Percentiles rank a stretch among this genome's conserved stretches.
These are phyloP conservation scores for Oryza nivara DNA, from an alignment of 176 grass and related monocot genomes.

Conservation along the genomic window DNA sequence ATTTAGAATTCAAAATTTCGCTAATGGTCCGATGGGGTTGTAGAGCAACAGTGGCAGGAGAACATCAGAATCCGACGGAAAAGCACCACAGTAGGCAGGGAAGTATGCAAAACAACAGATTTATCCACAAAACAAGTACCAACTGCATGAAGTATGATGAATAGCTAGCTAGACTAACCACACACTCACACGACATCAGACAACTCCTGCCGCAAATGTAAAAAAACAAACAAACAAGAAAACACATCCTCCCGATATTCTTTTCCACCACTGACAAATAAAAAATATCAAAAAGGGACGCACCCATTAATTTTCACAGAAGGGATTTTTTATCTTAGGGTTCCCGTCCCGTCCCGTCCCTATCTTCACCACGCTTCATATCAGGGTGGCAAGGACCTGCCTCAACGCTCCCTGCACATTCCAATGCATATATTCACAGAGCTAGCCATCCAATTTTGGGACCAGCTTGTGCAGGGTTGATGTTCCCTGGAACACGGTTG, in stretches of 20 bases:
- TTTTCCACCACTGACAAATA: neutral
- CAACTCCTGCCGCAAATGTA: neutral
- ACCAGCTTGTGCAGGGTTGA: conserved; percentile 84
- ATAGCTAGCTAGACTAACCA: neutral
- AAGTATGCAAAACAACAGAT: neutral
- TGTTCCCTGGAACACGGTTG: conserved; percentile 78
- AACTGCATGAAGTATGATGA: neutral
- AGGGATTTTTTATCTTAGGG: neutral
- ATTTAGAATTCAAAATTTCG: too few relatives aligned
- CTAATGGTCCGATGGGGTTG: too few relatives aligned
- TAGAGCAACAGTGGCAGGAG: too few relatives aligned
- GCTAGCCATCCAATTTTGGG: conserved; percentile 18
- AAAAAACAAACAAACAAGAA: neutral
- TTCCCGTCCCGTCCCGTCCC: neutral
- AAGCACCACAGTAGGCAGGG: neutral
- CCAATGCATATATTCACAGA: neutral
- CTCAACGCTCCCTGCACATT: neutral
- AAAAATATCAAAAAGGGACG: neutral
- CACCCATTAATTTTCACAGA: neutral
- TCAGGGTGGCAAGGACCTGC: neutral
- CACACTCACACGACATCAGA: neutral
- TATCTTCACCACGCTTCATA: conserved; percentile 7
- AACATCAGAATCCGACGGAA: too few relatives aligned
- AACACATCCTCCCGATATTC: neutral
- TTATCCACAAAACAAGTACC: neutral